These are phyloP conservation scores for Kodamaea sp. DNA, from an alignment of 1,139 yeast genomes.

Conservation along the genomic window DNA sequence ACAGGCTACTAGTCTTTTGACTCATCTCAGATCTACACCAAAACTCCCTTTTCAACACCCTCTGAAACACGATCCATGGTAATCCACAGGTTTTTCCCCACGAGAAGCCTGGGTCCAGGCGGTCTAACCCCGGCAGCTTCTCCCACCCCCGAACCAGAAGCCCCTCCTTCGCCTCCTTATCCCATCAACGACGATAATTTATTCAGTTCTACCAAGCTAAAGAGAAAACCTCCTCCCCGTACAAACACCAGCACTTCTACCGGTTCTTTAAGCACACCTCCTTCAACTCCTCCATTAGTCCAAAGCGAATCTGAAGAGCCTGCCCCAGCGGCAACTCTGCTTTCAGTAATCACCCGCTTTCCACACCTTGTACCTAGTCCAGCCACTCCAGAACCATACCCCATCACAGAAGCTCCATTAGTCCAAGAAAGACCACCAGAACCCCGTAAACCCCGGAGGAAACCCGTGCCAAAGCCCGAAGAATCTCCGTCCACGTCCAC, in stretches of 20 bases:
- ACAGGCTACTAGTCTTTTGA: no score
- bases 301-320: background rate
- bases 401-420: no score
- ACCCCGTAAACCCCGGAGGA: no score
- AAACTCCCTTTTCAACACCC: no score
- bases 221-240: background rate
- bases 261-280: slow-evolving; percentile 3
- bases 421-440: no score
- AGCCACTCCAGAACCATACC: background rate
- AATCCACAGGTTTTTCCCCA: slow-evolving; percentile 4
- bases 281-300: slow-evolving; percentile 3
- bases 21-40: no score
- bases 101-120: no score
- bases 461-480: no score
- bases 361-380: slow-evolving; percentile 7
- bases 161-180: slow-evolving; percentile 5
- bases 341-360: slow-evolving; percentile 2
- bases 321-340: background rate
- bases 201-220: no score
- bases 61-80: no score
- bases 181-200: slow-evolving; percentile 6
- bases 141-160: slow-evolving; percentile 6
- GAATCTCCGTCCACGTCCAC: no score
- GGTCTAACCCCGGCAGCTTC: background rate
- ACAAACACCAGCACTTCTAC: background rate